phyloP scores from a whole-genome alignment of 441 rosid species.

The Gossypium davidsonii region DNA sequence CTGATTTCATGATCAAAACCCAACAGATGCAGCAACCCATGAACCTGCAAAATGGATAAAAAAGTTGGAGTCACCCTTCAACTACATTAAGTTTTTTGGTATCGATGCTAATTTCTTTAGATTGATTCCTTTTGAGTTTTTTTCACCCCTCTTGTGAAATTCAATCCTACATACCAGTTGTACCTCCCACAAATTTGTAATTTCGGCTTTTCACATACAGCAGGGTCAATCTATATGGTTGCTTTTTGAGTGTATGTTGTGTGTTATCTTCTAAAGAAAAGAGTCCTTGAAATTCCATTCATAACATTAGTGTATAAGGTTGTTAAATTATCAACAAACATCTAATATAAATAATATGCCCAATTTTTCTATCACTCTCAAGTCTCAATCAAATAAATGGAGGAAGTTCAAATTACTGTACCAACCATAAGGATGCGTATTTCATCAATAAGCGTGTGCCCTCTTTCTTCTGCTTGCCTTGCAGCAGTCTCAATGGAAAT shows the following conservation, averaged over 20 bases:
- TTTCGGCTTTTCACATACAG: background rate
- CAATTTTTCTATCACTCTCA: background rate
- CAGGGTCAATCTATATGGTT: constrained; percentile 3
- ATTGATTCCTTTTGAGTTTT: background rate
- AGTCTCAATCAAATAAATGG: constrained; percentile 9
- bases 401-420: constrained; percentile 14
- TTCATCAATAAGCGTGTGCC: constrained; percentile 81
- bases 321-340: background rate
- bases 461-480: constrained; percentile 82
- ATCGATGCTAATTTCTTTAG: background rate
- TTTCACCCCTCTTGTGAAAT: too few relatives aligned
- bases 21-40: constrained; percentile 80
- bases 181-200: background rate
- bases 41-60: constrained; percentile 48
- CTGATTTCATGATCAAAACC: constrained; percentile 94
- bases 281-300: background rate
- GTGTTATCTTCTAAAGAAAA: constrained; percentile 1
- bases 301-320: background rate
- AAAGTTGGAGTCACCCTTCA: background rate
- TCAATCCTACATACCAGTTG: background rate
- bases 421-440: constrained; percentile 83
- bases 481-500: constrained; percentile 90
- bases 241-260: background rate
- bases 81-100: background rate
- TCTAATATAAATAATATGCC: background rate